These are phyloP conservation scores for Serpula lacrymans DNA, from an alignment of 768 basidiomycete genomes.

Conservation along the genomic window DNA sequence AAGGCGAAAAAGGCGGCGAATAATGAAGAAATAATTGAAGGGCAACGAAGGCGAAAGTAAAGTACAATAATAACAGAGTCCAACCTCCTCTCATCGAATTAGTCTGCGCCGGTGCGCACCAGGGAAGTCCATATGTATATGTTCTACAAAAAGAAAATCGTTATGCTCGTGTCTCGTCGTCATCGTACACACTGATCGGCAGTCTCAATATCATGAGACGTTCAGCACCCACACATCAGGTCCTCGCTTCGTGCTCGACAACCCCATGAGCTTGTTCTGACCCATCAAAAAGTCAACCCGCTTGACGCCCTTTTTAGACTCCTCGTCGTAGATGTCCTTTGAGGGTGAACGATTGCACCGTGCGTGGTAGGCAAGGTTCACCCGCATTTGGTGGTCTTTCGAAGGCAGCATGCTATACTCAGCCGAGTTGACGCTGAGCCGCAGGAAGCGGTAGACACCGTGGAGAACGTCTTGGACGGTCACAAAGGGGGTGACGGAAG, in stretches of 20 bases:
- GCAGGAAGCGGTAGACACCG: slow-evolving; percentile 42
- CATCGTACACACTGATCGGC: not conserved
- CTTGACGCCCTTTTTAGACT: slow-evolving; percentile 47
- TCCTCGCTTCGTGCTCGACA: slow-evolving; percentile 34
- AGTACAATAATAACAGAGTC: too few species aligned
- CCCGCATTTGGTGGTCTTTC: slow-evolving; percentile 27
- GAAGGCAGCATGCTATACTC: slow-evolving; percentile 40
- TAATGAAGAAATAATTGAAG: too few species aligned
- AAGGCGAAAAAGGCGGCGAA: too few species aligned
- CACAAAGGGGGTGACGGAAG: slow-evolving; percentile 19
- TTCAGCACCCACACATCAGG: slow-evolving; percentile 36
- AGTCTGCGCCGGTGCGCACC: too few species aligned
- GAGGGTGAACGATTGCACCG: slow-evolving; percentile 36
- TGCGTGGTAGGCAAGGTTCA: slow-evolving; percentile 40
- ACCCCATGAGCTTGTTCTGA: slow-evolving; percentile 43
- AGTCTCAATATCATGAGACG: slow-evolving; percentile 18
- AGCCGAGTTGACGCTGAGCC: slow-evolving; percentile 31
- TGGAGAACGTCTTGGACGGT: slow-evolving; percentile 50
- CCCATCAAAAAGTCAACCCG: slow-evolving; percentile 52
- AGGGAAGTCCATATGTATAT: too few species aligned
- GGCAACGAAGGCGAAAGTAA: too few species aligned
- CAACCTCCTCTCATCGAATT: too few species aligned
- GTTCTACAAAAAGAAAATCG: slow-evolving; percentile 26
- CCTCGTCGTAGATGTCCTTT: slow-evolving; percentile 28
- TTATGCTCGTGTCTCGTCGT: slow-evolving; percentile 6